Evolutionary conservation across 192 early-diverging fungal genomes (phyloP).

Genomic region (Coemansia sp.): DNA sequence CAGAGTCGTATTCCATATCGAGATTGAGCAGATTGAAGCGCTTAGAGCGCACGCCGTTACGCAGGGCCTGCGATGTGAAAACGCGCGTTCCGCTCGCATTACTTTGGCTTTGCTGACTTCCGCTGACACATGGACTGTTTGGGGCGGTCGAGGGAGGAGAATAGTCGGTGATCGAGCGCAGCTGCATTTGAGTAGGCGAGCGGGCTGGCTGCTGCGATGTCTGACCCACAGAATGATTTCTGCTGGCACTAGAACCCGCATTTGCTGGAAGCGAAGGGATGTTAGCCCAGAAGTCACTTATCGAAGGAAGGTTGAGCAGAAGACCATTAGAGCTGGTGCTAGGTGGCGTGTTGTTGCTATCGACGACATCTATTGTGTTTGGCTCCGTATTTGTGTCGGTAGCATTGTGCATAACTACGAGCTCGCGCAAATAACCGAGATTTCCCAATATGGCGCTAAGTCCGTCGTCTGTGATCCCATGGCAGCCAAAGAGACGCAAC

Average conservation of each 20-base stretch:
- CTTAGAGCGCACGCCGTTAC: conserved; percentile 40
- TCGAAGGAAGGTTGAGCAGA: conserved; percentile 19
- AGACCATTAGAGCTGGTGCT: conserved; percentile 9
- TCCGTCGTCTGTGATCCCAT: conserved; percentile 46
- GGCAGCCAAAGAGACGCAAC: conserved; percentile 50
- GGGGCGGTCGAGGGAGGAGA: conserved; percentile 34
- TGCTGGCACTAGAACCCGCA: conserved; percentile 1
- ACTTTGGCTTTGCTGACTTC: conserved; percentile 6
- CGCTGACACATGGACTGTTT: conserved; percentile 26
- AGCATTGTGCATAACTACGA: conserved; percentile 50
- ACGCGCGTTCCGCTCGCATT: conserved; percentile 17
- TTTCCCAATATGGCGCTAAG: conserved; percentile 48
- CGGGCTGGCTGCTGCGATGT: conserved; percentile 7
- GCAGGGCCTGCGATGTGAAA: conserved; percentile 45
- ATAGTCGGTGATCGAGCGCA: conserved; percentile 7
- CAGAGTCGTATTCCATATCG: conserved; percentile 53
- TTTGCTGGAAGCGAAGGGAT: conserved; percentile 41
- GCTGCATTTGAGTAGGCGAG: background rate
- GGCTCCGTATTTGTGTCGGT: conserved; percentile 1
- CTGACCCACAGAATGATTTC: too few relatives aligned
- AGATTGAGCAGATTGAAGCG: conserved; percentile 50
- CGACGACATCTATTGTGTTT: background rate
- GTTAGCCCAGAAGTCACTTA: conserved; percentile 40
- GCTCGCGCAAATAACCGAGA: conserved; percentile 46
- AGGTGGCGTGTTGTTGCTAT: background rate